Evolutionary conservation across 345 rosid genomes (phyloP).

Genomic region (Sonneratia caseolaris): DNA sequence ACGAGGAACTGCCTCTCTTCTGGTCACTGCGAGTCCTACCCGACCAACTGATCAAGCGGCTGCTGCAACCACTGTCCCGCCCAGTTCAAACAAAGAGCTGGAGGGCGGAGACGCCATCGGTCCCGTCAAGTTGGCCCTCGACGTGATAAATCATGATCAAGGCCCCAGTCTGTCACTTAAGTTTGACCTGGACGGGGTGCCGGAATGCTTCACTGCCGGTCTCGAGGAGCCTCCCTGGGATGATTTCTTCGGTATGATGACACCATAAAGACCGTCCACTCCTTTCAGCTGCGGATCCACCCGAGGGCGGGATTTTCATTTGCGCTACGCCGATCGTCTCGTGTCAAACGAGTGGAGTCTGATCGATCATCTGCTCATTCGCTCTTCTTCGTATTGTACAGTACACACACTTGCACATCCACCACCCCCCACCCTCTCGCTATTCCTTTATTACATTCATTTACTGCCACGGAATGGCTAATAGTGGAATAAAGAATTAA

Average conservation of each 20-base stretch:
- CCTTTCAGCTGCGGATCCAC: not conserved
- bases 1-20: slow-evolving; percentile 7
- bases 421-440: no score
- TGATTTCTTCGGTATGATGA: slow-evolving; percentile 38
- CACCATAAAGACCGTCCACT: slow-evolving; percentile 10
- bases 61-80: not conserved
- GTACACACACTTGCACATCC: no score
- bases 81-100: slow-evolving; percentile 20
- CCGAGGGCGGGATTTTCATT: not conserved
- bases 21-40: not conserved
- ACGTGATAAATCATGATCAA: slow-evolving; percentile 37
- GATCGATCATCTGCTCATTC: no score
- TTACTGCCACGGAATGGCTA: no score
- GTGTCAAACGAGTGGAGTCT: no score
- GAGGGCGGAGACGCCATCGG: slow-evolving; percentile 35
- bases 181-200: slow-evolving; percentile 58
- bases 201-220: slow-evolving; percentile 62
- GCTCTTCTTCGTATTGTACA: no score
- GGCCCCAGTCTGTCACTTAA: slow-evolving; percentile 58
- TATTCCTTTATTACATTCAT: no score
- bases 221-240: slow-evolving; percentile 87
- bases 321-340: no score
- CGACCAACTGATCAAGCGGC: not conserved
- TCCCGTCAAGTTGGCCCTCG: slow-evolving; percentile 25
- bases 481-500: no score